Base-by-base conservation (phyloP, 75 land plant species). In the Gnetum montanum region DNA sequence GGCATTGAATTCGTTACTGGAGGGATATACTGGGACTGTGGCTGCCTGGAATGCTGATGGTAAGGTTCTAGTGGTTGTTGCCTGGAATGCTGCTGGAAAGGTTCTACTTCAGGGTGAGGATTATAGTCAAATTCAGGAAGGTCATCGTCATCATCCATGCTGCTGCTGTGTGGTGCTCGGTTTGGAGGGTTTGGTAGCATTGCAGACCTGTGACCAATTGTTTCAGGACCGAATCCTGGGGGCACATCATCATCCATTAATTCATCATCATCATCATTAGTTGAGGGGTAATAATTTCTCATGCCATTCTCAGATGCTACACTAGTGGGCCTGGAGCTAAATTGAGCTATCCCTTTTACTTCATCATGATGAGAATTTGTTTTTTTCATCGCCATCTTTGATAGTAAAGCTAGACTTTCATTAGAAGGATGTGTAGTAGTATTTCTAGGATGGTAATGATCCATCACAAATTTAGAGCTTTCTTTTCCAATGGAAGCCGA, bases 121-220 rank as follows among this genome's bases (percentile, higher is more conserved):
- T 59, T 49, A 53, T 86, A 90, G 34, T 83, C 81, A 61, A 82
- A 90, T 54, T 90, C 96, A 18, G 96, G 96, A 6, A 90, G 82
- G 41, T 86, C 96, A 72, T 90, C 96, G 2, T 83, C 92, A 46
- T 90, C 91, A n/a, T n/a, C n/a, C n/a, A n/a, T n/a, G n/a, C n/a
- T n/a, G n/a, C n/a, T n/a, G n/a, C n/a, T n/a, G n/a, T n/a, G n/a
- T n/a, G n/a, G n/a, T n/a, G n/a, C n/a, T n/a, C 58, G 61, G 60
- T 37, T 60, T 61, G 6, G 52, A 43, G 13, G 35, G 6, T 40
- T 54, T 26, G 24, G 34, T 43, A 43, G 57, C 61, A 40, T 47
- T 46, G n/a, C n/a, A n/a, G n/a, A n/a, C 36, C 49, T 49, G 2
- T 29, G 15, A 7, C 51, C 43, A 25, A 28, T 38, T 13, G 53